Base-by-base conservation (phyloP, 768 basidiomycete species). In the Filobasidium wieringae region DNA sequence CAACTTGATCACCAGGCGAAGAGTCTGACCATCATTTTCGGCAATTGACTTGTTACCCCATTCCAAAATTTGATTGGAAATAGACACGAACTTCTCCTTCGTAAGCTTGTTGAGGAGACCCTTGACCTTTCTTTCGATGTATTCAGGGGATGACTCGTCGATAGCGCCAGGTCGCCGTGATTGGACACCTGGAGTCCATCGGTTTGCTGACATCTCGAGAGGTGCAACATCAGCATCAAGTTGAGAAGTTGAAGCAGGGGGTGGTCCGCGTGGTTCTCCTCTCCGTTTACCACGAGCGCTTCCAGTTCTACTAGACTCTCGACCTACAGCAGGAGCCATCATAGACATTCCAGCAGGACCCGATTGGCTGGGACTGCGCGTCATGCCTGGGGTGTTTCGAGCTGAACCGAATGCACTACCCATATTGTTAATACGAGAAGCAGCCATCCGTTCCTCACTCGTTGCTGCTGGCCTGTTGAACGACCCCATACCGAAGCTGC, bases 11-110 rank as follows among this genome's bases (percentile, higher is more conserved):
- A 97, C 93, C 66, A 91, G 88, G 65, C 93, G 93, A 60, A 96
- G 82, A 3, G 91, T 93, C 63, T 86, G 82, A 2, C 91, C 90
- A 68, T 96, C 89, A 71, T 83, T 87, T 79, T 97, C 90, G 67
- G 85, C 81, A 77, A 85, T 84, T 4, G 86, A 88, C 77, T 82
- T 88, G 80, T 96, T 93, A 30, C 91, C 92, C 88, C 90, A 96
- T 8, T 80, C 74, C 63, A 97, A 86, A 72, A 97, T 93, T 74
- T 97, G 90, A 69, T 87, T 83, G 2, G 91, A 92, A 69, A 96
- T 95, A 7, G 87, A 84, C 64, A 91, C 88, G 79, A 96, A 96
- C 64, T 86, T 87, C 78, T 96, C 90, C 83, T 91, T 86, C 14
- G 92, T 92, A 33, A 96, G 81, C 77, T 90, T 95, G 80, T 97